Percentiles rank a stretch among this genome's conserved stretches.
phyloP scores from a whole-genome alignment of 2,329 filamentous ascomycete species.

The Alternaria postmessia region DNA sequence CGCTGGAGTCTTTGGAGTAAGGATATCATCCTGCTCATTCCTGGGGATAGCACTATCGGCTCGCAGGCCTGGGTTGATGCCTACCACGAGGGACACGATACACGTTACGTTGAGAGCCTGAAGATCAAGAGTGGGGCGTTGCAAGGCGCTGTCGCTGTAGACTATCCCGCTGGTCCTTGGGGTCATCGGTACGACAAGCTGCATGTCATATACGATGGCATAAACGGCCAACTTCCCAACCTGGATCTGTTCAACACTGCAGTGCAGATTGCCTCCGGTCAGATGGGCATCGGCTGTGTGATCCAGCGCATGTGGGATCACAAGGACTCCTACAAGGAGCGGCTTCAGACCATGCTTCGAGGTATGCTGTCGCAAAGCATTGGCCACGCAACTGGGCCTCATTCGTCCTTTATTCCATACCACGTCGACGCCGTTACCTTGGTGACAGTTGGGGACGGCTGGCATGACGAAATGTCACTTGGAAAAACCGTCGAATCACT shows the following conservation, averaged over 20 bases:
- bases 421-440: conserved; percentile 96
- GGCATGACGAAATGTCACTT: conserved; percentile 97
- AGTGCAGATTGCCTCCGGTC: conserved; percentile 82
- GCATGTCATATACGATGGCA: conserved; percentile 92
- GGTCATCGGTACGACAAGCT: conserved; percentile 85
- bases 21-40: conserved; percentile 91
- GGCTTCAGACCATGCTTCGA: conserved; percentile 85
- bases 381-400: conserved; percentile 86
- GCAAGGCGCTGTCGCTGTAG: conserved; percentile 91
- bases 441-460: conserved; percentile 87
- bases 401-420: conserved; percentile 96
- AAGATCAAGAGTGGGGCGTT: conserved; percentile 91
- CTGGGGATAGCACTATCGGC: conserved; percentile 86
- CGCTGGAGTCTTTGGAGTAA: conserved; percentile 99
- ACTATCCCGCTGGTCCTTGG: conserved; percentile 76
- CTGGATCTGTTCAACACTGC: conserved; percentile 96
- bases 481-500: conserved; percentile 88
- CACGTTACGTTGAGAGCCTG: conserved; percentile 73
- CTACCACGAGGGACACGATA: conserved; percentile 88
- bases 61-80: conserved; percentile 98
- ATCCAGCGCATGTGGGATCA: conserved; percentile 88
- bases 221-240: conserved; percentile 95
- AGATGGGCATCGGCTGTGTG: conserved; percentile 87
- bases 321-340: conserved; percentile 77
- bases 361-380: conserved; percentile 93